Evolutionary conservation across 2,329 filamentous ascomycete genomes (phyloP).

Genomic region (Davidsoniella neocaledoniae): DNA sequence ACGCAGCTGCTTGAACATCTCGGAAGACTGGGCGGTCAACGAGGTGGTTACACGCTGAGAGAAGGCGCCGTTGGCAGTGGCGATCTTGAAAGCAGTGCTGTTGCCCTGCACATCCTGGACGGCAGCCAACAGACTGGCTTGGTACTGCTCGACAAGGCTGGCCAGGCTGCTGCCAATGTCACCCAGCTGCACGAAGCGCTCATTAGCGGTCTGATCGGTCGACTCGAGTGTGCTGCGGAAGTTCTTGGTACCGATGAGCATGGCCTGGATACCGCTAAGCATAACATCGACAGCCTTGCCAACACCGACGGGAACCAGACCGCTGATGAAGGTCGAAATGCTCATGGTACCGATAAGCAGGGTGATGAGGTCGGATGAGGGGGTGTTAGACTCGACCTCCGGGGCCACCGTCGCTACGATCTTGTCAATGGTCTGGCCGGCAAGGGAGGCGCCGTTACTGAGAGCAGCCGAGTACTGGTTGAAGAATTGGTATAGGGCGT

Average conservation of each 20-base stretch:
- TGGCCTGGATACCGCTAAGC: slow-evolving; percentile 10
- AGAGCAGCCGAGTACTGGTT: slow-evolving; percentile 18
- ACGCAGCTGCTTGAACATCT: slow-evolving; percentile 16
- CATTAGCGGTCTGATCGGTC: slow-evolving; percentile 15
- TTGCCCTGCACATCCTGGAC: slow-evolving; percentile 15
- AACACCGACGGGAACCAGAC: slow-evolving; percentile 14
- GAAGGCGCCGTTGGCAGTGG: slow-evolving; percentile 15
- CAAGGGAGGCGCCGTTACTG: slow-evolving; percentile 16
- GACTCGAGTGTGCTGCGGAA: slow-evolving; percentile 12
- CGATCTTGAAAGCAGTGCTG: slow-evolving; percentile 14
- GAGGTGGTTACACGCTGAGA: slow-evolving; percentile 16
- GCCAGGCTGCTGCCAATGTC: slow-evolving; percentile 16
- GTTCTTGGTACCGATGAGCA: slow-evolving; percentile 12
- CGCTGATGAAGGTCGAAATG: slow-evolving; percentile 14
- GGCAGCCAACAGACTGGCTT: slow-evolving; percentile 13
- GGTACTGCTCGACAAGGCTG: slow-evolving; percentile 17
- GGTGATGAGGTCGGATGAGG: slow-evolving; percentile 13
- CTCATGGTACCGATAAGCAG: slow-evolving; percentile 13
- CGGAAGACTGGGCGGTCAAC: slow-evolving; percentile 15
- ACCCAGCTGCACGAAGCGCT: slow-evolving; percentile 17
- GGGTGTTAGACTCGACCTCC: slow-evolving; percentile 13
- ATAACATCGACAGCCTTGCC: slow-evolving; percentile 14
- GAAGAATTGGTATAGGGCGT: slow-evolving; percentile 18
- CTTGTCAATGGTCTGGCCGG: slow-evolving; percentile 16
- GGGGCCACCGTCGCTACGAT: slow-evolving; percentile 17